Conservation (phyloP, 2,329 filamentous ascomycete genomes). For the Dactylonectria macrodidyma region DNA sequence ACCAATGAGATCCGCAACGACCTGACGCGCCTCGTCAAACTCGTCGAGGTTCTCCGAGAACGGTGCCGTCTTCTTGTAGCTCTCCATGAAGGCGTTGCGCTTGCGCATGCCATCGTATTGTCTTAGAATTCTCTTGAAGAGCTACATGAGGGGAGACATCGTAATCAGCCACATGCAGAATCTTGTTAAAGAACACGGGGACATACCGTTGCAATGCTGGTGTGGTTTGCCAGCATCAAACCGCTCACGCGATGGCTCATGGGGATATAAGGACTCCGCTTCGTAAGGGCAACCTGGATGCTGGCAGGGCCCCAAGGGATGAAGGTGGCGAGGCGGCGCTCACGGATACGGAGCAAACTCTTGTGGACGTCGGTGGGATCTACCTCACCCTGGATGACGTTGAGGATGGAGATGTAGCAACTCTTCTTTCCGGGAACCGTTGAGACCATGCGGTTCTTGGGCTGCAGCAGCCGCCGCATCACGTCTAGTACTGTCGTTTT, state of each 20-base stretch:
- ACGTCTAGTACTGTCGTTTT: constrained; percentile 99
- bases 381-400: constrained; percentile 98
- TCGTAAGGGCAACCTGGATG: constrained; percentile 96
- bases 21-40: constrained; percentile 94
- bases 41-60: constrained; percentile 94
- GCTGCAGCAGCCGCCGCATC: constrained; percentile 94
- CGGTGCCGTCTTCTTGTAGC: constrained; percentile 94
- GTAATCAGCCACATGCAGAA: constrained; percentile 17
- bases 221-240: constrained; percentile 98
- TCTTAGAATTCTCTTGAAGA: constrained; percentile 93
- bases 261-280: constrained; percentile 95
- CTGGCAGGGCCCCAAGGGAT: constrained; percentile 99
- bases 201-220: constrained; percentile 89
- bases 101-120: constrained; percentile 97
- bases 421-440: constrained; percentile 96
- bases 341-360: constrained; percentile 94
- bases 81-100: constrained; percentile 95
- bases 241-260: constrained; percentile 96
- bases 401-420: constrained; percentile 98
- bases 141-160: constrained; percentile 54
- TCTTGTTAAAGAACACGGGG: background rate
- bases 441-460: constrained; percentile 99
- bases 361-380: constrained; percentile 99
- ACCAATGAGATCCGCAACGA: constrained; percentile 90
- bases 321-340: constrained; percentile 93